These are phyloP conservation scores for Aspergillus jensenii DNA, from an alignment of 2,329 filamentous ascomycete genomes.

Conservation along the genomic window DNA sequence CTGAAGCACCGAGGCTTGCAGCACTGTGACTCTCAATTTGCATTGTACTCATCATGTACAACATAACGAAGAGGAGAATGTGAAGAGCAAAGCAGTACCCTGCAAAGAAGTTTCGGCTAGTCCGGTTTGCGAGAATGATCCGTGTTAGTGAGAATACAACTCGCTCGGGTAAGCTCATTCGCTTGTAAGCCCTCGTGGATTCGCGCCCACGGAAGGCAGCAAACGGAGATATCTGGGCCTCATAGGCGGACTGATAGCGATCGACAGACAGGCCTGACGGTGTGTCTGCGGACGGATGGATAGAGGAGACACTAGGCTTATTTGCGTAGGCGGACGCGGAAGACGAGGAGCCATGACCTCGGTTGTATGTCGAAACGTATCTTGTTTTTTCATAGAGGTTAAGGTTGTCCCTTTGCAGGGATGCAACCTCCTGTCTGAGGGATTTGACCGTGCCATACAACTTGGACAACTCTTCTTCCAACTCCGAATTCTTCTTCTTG, in stretches of 20 bases:
- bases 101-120: slow-evolving; percentile 90
- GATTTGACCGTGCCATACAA: slow-evolving; percentile 79
- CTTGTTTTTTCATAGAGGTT: slow-evolving; percentile 96
- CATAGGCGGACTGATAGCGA: slow-evolving; percentile 87
- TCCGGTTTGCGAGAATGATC: slow-evolving; percentile 84
- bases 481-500: slow-evolving; percentile 89
- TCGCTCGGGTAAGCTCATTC: slow-evolving; percentile 89
- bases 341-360: slow-evolving; percentile 61
- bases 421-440: slow-evolving; percentile 84
- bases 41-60: slow-evolving; percentile 77
- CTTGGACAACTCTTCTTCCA: slow-evolving; percentile 87
- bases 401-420: slow-evolving; percentile 92
- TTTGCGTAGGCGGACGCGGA: slow-evolving; percentile 61
- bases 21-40: slow-evolving; percentile 65
- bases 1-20: slow-evolving; percentile 48
- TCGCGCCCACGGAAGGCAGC: slow-evolving; percentile 94
- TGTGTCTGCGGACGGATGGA: slow-evolving; percentile 60
- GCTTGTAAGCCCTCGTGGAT: slow-evolving; percentile 82
- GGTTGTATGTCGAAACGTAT: slow-evolving; percentile 91
- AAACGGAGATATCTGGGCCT: slow-evolving; percentile 93
- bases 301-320: slow-evolving; percentile 74
- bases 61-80: slow-evolving; percentile 77
- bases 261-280: slow-evolving; percentile 70
- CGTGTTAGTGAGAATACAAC: slow-evolving; percentile 87
- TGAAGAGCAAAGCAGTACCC: slow-evolving; percentile 88